Evolutionary conservation across 2,329 filamentous ascomycete genomes (phyloP).

Genomic region (Canariomyces notabilis): DNA sequence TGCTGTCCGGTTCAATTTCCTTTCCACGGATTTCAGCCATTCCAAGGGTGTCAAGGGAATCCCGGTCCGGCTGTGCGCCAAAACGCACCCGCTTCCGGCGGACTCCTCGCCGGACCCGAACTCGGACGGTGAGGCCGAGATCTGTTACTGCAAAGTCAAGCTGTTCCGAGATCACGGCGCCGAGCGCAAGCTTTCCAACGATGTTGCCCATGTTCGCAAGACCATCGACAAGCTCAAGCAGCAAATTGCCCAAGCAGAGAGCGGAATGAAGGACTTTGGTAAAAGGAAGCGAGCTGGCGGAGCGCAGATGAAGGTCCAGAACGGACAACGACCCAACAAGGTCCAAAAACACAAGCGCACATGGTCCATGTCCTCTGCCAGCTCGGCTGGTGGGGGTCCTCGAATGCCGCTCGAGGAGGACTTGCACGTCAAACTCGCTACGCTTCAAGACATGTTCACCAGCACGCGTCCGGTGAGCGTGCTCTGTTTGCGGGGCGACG

Average conservation of each 20-base stretch:
- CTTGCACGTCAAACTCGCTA: constrained; percentile 70
- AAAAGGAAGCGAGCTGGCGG: constrained; percentile 57
- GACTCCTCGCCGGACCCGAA: constrained; percentile 44
- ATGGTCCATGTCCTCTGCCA: constrained; percentile 86
- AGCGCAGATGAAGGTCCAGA: constrained; percentile 39
- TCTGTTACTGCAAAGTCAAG: constrained; percentile 95
- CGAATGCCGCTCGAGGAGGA: constrained; percentile 65
- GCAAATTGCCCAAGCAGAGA: constrained; percentile 76
- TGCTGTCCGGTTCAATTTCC: constrained; percentile 93
- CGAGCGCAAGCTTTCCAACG: constrained; percentile 90
- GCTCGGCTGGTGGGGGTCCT: constrained; percentile 50
- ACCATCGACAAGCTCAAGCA: constrained; percentile 94
- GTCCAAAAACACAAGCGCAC: constrained; percentile 86
- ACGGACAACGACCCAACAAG: constrained; percentile 66
- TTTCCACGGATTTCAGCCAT: constrained; percentile 97
- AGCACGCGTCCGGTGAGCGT: constrained; percentile 75
- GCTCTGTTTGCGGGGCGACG: constrained; percentile 70
- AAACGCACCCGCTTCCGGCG: constrained; percentile 65
- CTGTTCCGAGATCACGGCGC: constrained; percentile 94
- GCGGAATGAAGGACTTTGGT: constrained; percentile 60
- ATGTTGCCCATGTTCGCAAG: constrained; percentile 91
- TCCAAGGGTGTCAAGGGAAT: constrained; percentile 98
- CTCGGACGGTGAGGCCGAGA: constrained; percentile 54
- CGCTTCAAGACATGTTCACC: constrained; percentile 81
- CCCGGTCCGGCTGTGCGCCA: constrained; percentile 85